phyloP scores from a whole-genome alignment of 495 filamentous ascomycete genomes.

The Penicillium cosmopolitanum region DNA sequence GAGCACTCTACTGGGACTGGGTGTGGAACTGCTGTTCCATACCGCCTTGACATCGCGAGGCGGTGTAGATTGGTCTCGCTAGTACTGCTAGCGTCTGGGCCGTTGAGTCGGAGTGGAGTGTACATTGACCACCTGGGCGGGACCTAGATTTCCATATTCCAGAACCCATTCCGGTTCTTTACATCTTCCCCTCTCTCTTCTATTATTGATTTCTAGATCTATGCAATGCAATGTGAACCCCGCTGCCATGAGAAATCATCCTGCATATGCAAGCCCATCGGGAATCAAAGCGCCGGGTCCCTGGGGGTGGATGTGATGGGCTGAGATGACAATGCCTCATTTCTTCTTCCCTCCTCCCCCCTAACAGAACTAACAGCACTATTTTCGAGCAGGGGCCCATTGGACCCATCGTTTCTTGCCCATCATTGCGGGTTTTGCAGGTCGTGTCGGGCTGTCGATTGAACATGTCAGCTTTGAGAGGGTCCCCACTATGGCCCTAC shows the following conservation, averaged over 20 bases:
- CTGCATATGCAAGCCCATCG: slow-evolving; percentile 13
- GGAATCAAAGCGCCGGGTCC: neutral
- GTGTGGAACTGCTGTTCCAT: slow-evolving; percentile 2
- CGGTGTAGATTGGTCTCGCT: too few relatives aligned
- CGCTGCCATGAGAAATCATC: neutral
- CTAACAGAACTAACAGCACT: slow-evolving; percentile 4
- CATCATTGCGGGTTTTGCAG: slow-evolving; percentile 3
- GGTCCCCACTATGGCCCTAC: slow-evolving; percentile 25
- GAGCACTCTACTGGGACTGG: slow-evolving; percentile 23
- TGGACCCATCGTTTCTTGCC: slow-evolving; percentile 29
- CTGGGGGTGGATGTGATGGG: slow-evolving; percentile 11
- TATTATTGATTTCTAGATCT: neutral
- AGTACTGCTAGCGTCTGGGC: neutral
- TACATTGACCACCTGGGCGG: too few relatives aligned
- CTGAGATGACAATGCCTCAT: slow-evolving; percentile 14
- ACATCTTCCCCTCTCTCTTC: neutral
- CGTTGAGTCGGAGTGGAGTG: neutral
- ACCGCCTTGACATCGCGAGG: neutral
- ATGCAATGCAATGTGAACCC: slow-evolving; percentile 2
- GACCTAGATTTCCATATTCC: neutral
- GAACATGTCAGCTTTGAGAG: slow-evolving; percentile 44
- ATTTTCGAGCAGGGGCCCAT: slow-evolving; percentile 1
- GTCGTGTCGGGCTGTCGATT: slow-evolving; percentile 34
- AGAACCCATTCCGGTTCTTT: neutral
- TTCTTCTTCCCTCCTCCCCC: slow-evolving; percentile 1